Conservation (phyloP, 169 alveolate genomes). For the Eimeria maxima region DNA sequence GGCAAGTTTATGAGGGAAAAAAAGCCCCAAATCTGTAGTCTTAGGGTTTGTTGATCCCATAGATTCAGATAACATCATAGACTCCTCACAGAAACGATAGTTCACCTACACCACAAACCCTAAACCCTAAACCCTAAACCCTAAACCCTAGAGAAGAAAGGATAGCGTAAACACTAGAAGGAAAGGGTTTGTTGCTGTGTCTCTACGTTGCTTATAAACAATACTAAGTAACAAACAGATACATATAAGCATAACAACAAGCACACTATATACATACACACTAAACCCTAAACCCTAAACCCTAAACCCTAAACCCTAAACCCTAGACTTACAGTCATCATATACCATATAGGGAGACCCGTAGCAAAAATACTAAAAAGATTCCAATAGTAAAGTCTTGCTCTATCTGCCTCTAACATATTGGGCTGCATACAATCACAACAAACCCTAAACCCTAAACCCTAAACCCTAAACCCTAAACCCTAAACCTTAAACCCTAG, state of each 20-base stretch:
- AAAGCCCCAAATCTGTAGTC: not conserved
- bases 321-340: conserved; percentile 52
- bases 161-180: not conserved
- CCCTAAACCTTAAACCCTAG: not conserved
- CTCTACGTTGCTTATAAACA: too few relatives aligned
- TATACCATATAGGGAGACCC: conserved; percentile 72
- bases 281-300: conserved; percentile 48
- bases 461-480: conserved; percentile 53
- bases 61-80: conserved; percentile 59
- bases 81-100: conserved; percentile 81
- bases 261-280: not conserved
- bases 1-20: conserved; percentile 5
- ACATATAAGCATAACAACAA: too few relatives aligned
- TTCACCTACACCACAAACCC: conserved; percentile 71
- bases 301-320: conserved; percentile 64
- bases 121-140: conserved; percentile 16
- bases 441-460: conserved; percentile 11
- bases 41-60: not conserved
- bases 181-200: not conserved
- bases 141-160: not conserved
- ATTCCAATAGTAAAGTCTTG: conserved; percentile 77
- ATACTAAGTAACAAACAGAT: too few relatives aligned
- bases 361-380: conserved; percentile 75
- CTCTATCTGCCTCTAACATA: conserved; percentile 78
- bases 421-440: conserved; percentile 72